Evolutionary conservation across 176 grass and related monocot species (phyloP).

Genomic region (Musa troglodytarum): DNA sequence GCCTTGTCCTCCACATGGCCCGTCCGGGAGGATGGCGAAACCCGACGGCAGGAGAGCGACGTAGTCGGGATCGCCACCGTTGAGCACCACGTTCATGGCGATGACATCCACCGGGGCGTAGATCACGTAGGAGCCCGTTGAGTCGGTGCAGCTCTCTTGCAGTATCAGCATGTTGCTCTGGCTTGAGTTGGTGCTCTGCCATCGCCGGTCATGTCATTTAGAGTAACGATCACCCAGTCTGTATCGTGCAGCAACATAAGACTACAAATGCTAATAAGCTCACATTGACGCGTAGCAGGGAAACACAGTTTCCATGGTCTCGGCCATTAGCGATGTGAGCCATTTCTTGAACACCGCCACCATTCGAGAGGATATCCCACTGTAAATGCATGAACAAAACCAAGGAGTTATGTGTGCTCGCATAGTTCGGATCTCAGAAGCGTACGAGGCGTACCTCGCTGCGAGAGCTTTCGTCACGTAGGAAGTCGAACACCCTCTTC

Average conservation of each 20-base stretch:
- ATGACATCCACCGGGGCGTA: slow-evolving; percentile 17
- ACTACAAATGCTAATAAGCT: not conserved
- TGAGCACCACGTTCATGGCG: slow-evolving; percentile 17
- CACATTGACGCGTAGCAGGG: slow-evolving; percentile 10
- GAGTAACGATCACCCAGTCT: too few relatives aligned
- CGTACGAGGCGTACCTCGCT: slow-evolving; percentile 40
- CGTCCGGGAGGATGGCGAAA: slow-evolving; percentile 17
- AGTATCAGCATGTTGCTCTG: slow-evolving; percentile 21
- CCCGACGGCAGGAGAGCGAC: slow-evolving; percentile 8
- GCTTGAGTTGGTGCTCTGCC: slow-evolving; percentile 6
- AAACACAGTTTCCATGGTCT: slow-evolving; percentile 14
- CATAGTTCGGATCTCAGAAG: not conserved
- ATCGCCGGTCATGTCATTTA: too few relatives aligned
- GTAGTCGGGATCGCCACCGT: slow-evolving; percentile 10
- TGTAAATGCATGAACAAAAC: not conserved
- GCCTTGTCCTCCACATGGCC: not conserved
- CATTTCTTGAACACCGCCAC: slow-evolving; percentile 13
- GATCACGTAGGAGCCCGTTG: slow-evolving; percentile 16
- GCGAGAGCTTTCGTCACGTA: slow-evolving; percentile 75
- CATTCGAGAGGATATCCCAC: slow-evolving; percentile 18
- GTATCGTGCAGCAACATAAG: too few relatives aligned
- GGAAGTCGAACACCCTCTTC: slow-evolving; percentile 91
- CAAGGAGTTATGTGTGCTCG: not conserved
- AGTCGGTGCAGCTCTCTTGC: slow-evolving; percentile 16
- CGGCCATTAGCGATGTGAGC: slow-evolving; percentile 17